A percentile compares a stretch with the other conserved stretches of the same genome.
Evolutionary conservation across 805 yeast genomes (phyloP).

Genomic region (Tanozyma kutaoensis): DNA sequence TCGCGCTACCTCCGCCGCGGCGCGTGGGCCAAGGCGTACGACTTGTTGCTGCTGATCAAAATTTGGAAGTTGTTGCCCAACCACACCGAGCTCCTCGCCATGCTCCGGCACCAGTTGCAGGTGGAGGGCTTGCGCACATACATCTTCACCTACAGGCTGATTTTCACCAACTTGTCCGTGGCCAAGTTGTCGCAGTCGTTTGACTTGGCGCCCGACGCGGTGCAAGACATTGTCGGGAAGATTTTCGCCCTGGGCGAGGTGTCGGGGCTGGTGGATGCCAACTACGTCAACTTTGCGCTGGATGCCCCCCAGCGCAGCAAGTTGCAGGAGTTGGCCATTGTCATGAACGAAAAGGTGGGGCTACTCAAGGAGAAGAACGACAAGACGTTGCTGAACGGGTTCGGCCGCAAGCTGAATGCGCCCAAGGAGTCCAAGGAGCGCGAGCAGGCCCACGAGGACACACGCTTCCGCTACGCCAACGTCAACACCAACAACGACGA

Average conservation of each 20-base stretch:
- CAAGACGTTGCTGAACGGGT: too few species aligned
- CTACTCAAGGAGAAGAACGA: slow-evolving; percentile 77
- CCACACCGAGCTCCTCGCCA: slow-evolving; percentile 48
- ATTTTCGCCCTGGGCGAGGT: slow-evolving; percentile 73
- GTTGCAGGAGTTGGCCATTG: slow-evolving; percentile 78
- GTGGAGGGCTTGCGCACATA: slow-evolving; percentile 89
- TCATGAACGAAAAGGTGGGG: slow-evolving; percentile 69
- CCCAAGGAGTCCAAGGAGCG: too few species aligned
- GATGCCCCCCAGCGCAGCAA: slow-evolving; percentile 71
- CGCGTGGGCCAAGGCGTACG: slow-evolving; percentile 73
- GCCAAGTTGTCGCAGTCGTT: slow-evolving; percentile 52
- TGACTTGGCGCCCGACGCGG: slow-evolving; percentile 32
- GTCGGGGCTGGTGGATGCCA: slow-evolving; percentile 59
- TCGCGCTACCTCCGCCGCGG: slow-evolving; percentile 81
- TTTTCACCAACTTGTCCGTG: slow-evolving; percentile 64
- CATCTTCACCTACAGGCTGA: slow-evolving; percentile 68
- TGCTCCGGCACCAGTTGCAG: slow-evolving; percentile 71
- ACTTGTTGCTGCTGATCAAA: slow-evolving; percentile 61
- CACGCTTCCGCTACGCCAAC: slow-evolving; percentile 30
- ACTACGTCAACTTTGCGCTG: slow-evolving; percentile 46
- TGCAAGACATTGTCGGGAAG: slow-evolving; percentile 52
- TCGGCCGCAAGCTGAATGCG: too few species aligned
- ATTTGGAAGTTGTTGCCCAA: slow-evolving; percentile 78
- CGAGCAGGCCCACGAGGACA: slow-evolving; percentile 23
- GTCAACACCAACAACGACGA: slow-evolving; percentile 30